A percentile compares a stretch with the other conserved stretches of the same genome.
Conservation (phyloP, 208 protist species). For the Acanthamoeba castellanii region DNA sequence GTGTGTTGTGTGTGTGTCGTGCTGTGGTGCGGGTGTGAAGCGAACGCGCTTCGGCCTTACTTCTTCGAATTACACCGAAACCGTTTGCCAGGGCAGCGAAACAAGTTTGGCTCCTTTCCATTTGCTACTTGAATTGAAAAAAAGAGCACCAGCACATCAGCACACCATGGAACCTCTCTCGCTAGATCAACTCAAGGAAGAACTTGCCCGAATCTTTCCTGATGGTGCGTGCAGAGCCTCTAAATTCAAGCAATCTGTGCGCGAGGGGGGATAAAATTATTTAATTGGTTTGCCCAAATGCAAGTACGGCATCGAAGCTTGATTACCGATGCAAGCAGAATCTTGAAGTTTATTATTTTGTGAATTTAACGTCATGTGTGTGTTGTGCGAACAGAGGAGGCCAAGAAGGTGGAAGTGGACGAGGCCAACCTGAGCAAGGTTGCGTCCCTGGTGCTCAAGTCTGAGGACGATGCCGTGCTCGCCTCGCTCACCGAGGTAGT, state of each 20-base stretch:
- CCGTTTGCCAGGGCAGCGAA: too few species aligned
- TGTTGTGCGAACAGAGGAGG: not conserved
- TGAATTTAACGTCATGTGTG: not conserved
- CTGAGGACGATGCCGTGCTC: constrained; percentile 20
- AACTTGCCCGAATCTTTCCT: constrained; percentile 49
- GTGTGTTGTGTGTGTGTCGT: not conserved
- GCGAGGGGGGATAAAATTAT: too few species aligned
- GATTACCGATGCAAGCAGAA: not conserved
- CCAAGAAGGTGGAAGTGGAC: constrained; percentile 41
- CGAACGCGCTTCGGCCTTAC: not conserved
- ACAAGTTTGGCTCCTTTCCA: too few species aligned
- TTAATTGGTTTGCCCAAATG: too few species aligned
- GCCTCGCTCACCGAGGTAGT: not conserved
- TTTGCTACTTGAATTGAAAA: too few species aligned
- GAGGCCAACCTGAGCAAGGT: constrained; percentile 7
- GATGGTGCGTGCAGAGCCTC: constrained; percentile 15
- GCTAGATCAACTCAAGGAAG: constrained; percentile 53
- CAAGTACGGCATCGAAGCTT: too few species aligned
- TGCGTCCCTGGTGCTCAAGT: not conserved
- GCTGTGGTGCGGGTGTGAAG: not conserved
- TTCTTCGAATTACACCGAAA: not conserved
- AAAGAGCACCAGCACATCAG: not conserved
- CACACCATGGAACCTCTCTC: constrained; percentile 22
- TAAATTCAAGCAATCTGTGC: not conserved
- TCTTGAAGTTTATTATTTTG: not conserved